Percentiles rank a stretch among this genome's conserved stretches.
Conservation (phyloP, 768 basidiomycete genomes). For the Phallus indusiatus region DNA sequence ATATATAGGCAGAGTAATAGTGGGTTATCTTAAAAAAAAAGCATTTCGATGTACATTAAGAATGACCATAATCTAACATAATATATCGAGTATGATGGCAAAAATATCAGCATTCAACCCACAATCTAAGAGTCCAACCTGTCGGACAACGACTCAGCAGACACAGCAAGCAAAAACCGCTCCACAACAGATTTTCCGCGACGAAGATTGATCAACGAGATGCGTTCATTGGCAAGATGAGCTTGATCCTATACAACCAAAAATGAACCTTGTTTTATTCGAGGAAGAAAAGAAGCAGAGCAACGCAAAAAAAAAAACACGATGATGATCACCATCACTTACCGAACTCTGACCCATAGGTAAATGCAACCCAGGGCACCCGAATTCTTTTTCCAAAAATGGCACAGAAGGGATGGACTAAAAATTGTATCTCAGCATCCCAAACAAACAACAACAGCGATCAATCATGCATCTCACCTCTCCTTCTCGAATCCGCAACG, state of each 20-base stretch:
- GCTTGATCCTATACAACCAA: conserved; percentile 75
- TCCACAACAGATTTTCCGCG: conserved; percentile 72
- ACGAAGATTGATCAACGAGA: conserved; percentile 72
- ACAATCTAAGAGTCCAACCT: too few species aligned
- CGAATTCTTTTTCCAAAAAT: conserved; percentile 85
- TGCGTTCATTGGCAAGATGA: conserved; percentile 88
- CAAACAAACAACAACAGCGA: conserved; percentile 18
- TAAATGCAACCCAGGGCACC: conserved; percentile 82
- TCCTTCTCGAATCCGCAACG: conserved; percentile 86
- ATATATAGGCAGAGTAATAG: too few species aligned
- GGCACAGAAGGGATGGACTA: conserved; percentile 93
- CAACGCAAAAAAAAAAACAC: too few species aligned
- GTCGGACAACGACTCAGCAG: too few species aligned
- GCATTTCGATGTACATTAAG: too few species aligned
- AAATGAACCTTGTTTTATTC: too few species aligned
- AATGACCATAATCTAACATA: too few species aligned
- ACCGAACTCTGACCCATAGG: conserved; percentile 91
- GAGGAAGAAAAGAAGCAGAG: too few species aligned
- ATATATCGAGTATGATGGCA: too few species aligned
- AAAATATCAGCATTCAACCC: too few species aligned
- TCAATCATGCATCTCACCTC: conserved; percentile 89
- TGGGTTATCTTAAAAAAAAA: too few species aligned
- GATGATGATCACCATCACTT: conserved; percentile 24
- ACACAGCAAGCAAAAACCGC: conserved; percentile 49
- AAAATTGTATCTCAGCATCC: neutral